Conservation (phyloP, 1,284 basidiomycete genomes). For the Flammula alnicola region DNA sequence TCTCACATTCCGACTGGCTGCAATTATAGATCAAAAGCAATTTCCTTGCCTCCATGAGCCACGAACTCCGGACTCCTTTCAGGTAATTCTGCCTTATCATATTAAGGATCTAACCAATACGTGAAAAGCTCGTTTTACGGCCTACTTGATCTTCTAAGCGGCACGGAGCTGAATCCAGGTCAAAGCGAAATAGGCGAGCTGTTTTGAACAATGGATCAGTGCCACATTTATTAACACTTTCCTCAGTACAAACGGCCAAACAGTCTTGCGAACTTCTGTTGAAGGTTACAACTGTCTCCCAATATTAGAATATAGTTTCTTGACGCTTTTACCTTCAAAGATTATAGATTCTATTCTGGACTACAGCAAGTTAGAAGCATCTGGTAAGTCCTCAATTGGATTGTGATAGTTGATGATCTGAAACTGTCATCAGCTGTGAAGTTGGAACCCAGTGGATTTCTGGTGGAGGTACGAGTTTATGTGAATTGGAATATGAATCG, state of each 20-base stretch:
- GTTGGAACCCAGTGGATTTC: slow-evolving; percentile 65
- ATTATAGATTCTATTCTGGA: slow-evolving; percentile 78
- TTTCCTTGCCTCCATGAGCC: slow-evolving; percentile 76
- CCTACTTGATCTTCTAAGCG: slow-evolving; percentile 66
- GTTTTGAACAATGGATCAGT: slow-evolving; percentile 9
- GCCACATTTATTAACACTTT: neutral
- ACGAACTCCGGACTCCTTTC: slow-evolving; percentile 73
- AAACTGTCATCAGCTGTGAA: slow-evolving; percentile 55
- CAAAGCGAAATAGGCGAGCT: slow-evolving; percentile 72
- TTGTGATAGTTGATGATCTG: neutral
- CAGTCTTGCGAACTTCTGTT: slow-evolving; percentile 73
- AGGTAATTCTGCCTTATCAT: slow-evolving; percentile 43
- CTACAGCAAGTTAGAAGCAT: slow-evolving; percentile 76
- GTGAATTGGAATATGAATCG: no score
- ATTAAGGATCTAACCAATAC: neutral
- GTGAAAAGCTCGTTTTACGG: slow-evolving; percentile 68
- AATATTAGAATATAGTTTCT: neutral
- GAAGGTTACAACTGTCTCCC: slow-evolving; percentile 48
- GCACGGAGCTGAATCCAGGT: slow-evolving; percentile 65
- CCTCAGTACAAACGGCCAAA: slow-evolving; percentile 70
- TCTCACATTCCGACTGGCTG: no score
- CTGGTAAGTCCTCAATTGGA: slow-evolving; percentile 42
- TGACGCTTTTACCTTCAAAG: slow-evolving; percentile 34
- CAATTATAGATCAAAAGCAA: slow-evolving; percentile 67
- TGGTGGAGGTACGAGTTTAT: slow-evolving; percentile 60